These are phyloP conservation scores for Aphanocladium album DNA, from an alignment of 2,329 filamentous ascomycete genomes.

Conservation along the genomic window DNA sequence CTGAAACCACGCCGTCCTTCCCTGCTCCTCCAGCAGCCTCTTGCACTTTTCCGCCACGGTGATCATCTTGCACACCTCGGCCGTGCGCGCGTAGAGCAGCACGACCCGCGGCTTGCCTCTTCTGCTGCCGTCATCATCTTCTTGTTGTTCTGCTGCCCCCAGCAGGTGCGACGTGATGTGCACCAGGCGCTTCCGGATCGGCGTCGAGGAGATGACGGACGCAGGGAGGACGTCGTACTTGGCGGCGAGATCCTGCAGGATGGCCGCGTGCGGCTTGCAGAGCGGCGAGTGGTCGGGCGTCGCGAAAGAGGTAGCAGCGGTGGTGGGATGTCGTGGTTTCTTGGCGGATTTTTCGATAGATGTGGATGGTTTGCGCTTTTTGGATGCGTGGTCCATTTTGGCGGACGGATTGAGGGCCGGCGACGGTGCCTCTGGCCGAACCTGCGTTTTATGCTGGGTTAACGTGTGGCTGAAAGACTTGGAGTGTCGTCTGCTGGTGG, in stretches of 20 bases:
- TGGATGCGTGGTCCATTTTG: background rate
- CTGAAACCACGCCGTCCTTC: conserved; percentile 44
- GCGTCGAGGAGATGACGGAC: conserved; percentile 55
- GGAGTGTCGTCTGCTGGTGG: background rate
- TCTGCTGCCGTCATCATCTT: background rate
- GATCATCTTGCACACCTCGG: conserved; percentile 59
- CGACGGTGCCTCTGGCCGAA: background rate
- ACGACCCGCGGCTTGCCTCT: conserved; percentile 27
- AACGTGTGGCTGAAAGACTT: no score
- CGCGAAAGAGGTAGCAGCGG: background rate
- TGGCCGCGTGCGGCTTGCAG: conserved; percentile 10
- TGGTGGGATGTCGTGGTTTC: background rate
- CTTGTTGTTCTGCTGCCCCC: conserved; percentile 1
- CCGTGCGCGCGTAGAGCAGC: conserved; percentile 47
- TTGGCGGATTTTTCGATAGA: background rate
- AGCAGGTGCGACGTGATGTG: conserved; percentile 41
- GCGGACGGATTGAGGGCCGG: background rate
- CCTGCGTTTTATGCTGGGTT: background rate
- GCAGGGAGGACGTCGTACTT: conserved; percentile 47
- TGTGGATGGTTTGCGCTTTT: conserved; percentile 2
- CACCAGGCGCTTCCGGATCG: conserved; percentile 51
- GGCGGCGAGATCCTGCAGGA: conserved; percentile 34
- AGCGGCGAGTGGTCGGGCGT: conserved; percentile 7
- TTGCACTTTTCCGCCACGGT: conserved; percentile 64
- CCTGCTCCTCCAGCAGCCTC: conserved; percentile 44